Conservation (phyloP, 345 rosid species). For the Arabidopsis suecica region DNA sequence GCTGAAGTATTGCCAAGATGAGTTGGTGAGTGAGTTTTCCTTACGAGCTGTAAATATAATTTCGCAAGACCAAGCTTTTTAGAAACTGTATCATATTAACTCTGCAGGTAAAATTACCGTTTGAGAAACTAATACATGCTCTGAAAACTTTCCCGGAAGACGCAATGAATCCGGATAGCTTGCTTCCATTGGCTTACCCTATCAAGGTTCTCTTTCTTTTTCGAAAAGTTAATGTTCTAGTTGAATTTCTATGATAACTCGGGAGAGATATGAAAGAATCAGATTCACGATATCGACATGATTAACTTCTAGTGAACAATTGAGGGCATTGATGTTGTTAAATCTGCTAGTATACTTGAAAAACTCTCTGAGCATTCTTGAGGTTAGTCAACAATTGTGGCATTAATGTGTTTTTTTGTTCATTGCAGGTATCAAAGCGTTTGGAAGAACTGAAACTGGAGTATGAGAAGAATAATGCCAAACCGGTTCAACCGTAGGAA, state of each 20-base stretch:
- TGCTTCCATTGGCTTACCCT: constrained; percentile 88
- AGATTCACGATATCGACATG: constrained; percentile 2
- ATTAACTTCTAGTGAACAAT: not conserved
- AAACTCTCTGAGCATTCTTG: constrained; percentile 9
- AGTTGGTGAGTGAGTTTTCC: constrained; percentile 58
- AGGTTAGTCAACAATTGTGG: not conserved
- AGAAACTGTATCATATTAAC: not conserved
- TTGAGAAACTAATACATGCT: constrained; percentile 92
- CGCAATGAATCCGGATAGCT: constrained; percentile 86
- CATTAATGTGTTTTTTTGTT: not conserved
- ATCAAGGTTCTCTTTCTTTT: constrained; percentile 67
- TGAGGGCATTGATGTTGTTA: not conserved
- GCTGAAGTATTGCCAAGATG: constrained; percentile 82
- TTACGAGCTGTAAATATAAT: not conserved
- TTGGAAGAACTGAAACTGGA: constrained; percentile 69
- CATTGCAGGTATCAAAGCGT: constrained; percentile 68
- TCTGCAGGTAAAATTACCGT: constrained; percentile 62
- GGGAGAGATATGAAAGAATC: constrained; percentile 7
- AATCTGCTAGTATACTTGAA: not conserved
- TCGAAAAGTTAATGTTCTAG: not conserved
- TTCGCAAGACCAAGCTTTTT: not conserved
- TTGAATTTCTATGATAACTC: not conserved
- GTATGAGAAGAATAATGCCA: constrained; percentile 60
- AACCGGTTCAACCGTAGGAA: constrained; percentile 46
- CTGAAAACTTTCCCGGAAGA: constrained; percentile 86